Base-by-base conservation (phyloP, 2,329 filamentous ascomycete species). In the Fusarium sp. region DNA sequence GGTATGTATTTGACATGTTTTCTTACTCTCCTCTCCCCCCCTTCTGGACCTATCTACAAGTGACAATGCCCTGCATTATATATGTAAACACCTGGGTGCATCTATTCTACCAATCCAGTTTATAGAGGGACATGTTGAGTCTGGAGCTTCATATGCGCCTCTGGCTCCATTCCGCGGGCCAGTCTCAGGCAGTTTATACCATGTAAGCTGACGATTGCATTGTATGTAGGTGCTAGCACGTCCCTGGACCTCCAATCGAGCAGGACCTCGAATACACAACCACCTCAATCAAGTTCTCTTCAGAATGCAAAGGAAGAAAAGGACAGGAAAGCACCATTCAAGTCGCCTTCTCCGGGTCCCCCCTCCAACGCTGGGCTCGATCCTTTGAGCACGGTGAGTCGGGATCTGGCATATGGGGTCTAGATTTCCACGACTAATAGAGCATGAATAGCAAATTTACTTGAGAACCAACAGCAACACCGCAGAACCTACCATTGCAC, bases 261-360 rank as follows among this genome's bases (percentile, higher is more conserved):
- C 63, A 66, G 67, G 66, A 49, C 68, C 57, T 70, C 68, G 60
- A 68, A 63, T 49, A 50, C 68, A 49, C 69, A 71, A 49, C 46
- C 71, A 21, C 67, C 73, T 70, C 84, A 89, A 66, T 90, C 88
- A 49, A 89, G 86, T 69, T 88, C 87, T 68, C 87, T 86, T 42
- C 74, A 74, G 59, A 70, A 69, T 69, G 68, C 62, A 57, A 76
- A 72, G 57, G 75, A 75, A 25, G 53, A 53, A 53, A 76, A 72
- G 51, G 75, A 76, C 17, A 57, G 52, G 35, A 76, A 72, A 64
- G 57, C 57, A 35, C 49, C 67, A 27, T 62, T 67, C 31, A 73
- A 70, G 62, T 53, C 70, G 15, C 55, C 64, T 43, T 65, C 70
- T 9, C 59, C 70, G 11, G 63, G 63, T 52, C 61, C 68, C 35